phyloP scores from a whole-genome alignment of 805 yeast genomes.

The Candida loeiensis region DNA sequence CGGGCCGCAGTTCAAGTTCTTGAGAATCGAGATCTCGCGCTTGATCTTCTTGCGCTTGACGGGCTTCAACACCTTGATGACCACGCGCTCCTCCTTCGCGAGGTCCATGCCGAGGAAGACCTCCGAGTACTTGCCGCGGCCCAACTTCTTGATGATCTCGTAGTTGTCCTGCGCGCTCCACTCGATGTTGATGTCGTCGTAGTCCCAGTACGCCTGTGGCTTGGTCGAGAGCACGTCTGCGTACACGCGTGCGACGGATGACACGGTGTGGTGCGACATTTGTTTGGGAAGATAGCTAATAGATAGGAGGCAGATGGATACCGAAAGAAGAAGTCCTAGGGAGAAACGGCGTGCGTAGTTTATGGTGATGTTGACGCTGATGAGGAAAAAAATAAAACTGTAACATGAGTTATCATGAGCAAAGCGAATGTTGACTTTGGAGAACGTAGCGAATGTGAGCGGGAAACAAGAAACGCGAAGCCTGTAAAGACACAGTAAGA shows the following conservation, averaged over 20 bases:
- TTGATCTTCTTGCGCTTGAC: constrained; percentile 90
- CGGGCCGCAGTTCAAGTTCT: constrained; percentile 81
- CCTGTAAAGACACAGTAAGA: too few species aligned
- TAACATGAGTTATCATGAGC: too few species aligned
- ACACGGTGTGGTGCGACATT: constrained; percentile 20
- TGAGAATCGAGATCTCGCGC: constrained; percentile 82
- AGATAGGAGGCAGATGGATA: constrained; percentile 6
- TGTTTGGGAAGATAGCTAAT: constrained; percentile 4
- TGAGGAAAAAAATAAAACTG: too few species aligned
- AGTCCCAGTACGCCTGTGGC: constrained; percentile 84
- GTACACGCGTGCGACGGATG: constrained; percentile 72
- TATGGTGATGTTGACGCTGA: background rate
- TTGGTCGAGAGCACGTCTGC: constrained; percentile 72
- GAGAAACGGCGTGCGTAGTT: constrained; percentile 4
- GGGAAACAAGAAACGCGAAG: too few species aligned
- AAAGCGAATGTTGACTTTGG: too few species aligned
- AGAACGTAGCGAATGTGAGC: too few species aligned
- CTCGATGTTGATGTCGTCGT: constrained; percentile 60
- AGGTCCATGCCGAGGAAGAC: constrained; percentile 83
- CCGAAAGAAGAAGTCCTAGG: constrained; percentile 5
- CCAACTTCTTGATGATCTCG: constrained; percentile 79
- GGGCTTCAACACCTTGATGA: constrained; percentile 89
- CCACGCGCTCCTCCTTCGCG: constrained; percentile 59
- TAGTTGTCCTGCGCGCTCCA: constrained; percentile 88
- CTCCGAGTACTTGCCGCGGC: constrained; percentile 92